phyloP scores from a whole-genome alignment of 169 alveolate species.

The Plasmodium knowlesi region DNA sequence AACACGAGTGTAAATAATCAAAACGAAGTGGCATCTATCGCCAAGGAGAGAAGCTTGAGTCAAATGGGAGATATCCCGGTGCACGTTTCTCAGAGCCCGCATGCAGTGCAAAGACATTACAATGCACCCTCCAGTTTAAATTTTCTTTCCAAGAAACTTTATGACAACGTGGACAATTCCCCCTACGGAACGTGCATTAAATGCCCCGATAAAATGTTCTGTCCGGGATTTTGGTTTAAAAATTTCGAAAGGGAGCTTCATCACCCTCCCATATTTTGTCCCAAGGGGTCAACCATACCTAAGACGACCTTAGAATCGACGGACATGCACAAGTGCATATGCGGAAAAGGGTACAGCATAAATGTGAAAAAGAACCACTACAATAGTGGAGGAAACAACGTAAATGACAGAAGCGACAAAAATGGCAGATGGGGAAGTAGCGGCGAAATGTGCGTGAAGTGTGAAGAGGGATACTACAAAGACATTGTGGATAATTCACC shows the following conservation, averaged over 20 bases:
- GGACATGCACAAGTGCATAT: conserved; percentile 80
- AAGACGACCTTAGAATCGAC: conserved; percentile 79
- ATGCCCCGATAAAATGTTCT: conserved; percentile 50
- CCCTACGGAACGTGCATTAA: conserved; percentile 11
- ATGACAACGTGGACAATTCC: background rate
- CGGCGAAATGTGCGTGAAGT: conserved; percentile 74
- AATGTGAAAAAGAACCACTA: background rate
- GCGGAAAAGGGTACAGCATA: conserved; percentile 81
- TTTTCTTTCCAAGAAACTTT: background rate
- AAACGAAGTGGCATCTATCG: background rate
- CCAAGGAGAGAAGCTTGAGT: background rate
- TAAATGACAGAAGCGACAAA: background rate
- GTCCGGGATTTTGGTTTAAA: conserved; percentile 61
- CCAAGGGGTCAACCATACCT: conserved; percentile 82
- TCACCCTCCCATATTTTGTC: conserved; percentile 83
- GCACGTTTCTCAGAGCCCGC: background rate
- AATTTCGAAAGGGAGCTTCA: conserved; percentile 75
- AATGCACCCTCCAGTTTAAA: background rate
- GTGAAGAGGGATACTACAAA: conserved; percentile 85
- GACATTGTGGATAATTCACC: conserved; percentile 85
- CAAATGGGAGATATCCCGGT: background rate
- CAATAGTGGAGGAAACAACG: conserved; percentile 55
- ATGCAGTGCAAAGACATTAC: conserved; percentile 3
- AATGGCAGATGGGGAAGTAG: conserved; percentile 34
- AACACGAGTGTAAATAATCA: background rate